Evolutionary conservation across 306 rosid genomes (phyloP).

Genomic region (Abrus precatorius): DNA sequence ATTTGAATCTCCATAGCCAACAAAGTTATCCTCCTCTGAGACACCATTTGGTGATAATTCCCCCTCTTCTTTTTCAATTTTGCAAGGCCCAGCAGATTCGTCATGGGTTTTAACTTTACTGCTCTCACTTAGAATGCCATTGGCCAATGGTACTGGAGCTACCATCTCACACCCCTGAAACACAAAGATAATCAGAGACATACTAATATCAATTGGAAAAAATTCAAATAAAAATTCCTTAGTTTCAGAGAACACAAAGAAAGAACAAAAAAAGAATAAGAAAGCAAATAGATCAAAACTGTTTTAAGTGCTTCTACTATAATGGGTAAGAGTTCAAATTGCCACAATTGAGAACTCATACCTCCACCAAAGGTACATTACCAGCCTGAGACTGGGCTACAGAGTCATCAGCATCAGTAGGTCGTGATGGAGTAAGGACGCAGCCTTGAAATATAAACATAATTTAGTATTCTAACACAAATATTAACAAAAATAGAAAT

Average conservation of each 20-base stretch:
- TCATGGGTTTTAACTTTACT: conserved; percentile 63
- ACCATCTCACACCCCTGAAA: conserved; percentile 67
- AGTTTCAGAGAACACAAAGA: background rate
- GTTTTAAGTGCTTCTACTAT: conserved; percentile 16
- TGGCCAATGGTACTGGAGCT: conserved; percentile 57
- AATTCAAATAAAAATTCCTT: background rate
- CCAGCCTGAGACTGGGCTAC: conserved; percentile 56
- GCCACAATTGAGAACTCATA: conserved; percentile 45
- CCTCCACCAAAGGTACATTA: conserved; percentile 66
- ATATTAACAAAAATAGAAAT: conserved; percentile 12
- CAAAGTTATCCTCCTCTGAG: conserved; percentile 87
- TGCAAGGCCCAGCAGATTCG: conserved; percentile 69
- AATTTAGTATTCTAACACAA: conserved; percentile 33
- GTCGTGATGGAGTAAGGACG: conserved; percentile 56
- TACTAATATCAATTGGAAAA: conserved; percentile 9
- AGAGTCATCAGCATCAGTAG: conserved; percentile 56
- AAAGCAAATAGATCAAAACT: conserved; percentile 25
- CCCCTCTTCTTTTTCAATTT: conserved; percentile 95
- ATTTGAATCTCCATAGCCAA: conserved; percentile 64
- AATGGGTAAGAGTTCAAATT: conserved; percentile 11
- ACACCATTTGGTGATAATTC: conserved; percentile 92
- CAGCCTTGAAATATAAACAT: conserved; percentile 63
- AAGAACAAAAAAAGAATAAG: background rate
- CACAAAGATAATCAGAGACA: conserved; percentile 46
- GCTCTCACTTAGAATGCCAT: conserved; percentile 64